These are phyloP conservation scores for Starmerella sirachaensis DNA, from an alignment of 805 yeast genomes.

Conservation along the genomic window DNA sequence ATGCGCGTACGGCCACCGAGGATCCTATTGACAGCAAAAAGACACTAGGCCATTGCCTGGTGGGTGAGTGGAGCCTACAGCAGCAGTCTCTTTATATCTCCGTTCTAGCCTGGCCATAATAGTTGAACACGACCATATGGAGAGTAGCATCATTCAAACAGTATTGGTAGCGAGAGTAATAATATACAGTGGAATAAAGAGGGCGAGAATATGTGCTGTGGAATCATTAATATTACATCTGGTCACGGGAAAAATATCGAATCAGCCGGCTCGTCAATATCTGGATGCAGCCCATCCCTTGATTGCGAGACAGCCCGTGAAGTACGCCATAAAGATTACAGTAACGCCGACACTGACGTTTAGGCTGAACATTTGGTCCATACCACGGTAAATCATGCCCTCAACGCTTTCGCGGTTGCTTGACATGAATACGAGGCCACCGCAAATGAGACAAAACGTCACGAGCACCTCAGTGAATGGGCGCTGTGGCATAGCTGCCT, in stretches of 20 bases:
- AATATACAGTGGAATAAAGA: too few relatives aligned
- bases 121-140: too few relatives aligned
- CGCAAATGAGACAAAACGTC: slow-evolving; percentile 68
- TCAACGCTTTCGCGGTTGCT: slow-evolving; percentile 76
- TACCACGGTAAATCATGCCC: slow-evolving; percentile 71
- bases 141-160: too few relatives aligned
- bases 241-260: too few relatives aligned
- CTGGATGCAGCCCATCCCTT: slow-evolving; percentile 26
- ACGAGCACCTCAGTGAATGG: slow-evolving; percentile 82
- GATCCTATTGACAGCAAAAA: too few relatives aligned
- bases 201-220: too few relatives aligned
- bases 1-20: not conserved
- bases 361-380: slow-evolving; percentile 80
- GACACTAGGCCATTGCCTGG: too few relatives aligned
- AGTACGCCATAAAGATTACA: slow-evolving; percentile 79
- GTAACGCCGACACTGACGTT: slow-evolving; percentile 73
- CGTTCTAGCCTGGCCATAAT: too few relatives aligned
- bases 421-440: slow-evolving; percentile 88
- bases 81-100: too few relatives aligned
- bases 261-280: slow-evolving; percentile 4
- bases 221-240: too few relatives aligned
- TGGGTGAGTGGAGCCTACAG: too few relatives aligned
- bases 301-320: slow-evolving; percentile 48
- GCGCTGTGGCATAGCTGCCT: slow-evolving; percentile 39
- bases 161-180: too few relatives aligned